A percentile compares a stretch with the other conserved stretches of the same genome.
Evolutionary conservation across 2,329 filamentous ascomycete species (phyloP).

Genomic region (Exophiala oligosperma): DNA sequence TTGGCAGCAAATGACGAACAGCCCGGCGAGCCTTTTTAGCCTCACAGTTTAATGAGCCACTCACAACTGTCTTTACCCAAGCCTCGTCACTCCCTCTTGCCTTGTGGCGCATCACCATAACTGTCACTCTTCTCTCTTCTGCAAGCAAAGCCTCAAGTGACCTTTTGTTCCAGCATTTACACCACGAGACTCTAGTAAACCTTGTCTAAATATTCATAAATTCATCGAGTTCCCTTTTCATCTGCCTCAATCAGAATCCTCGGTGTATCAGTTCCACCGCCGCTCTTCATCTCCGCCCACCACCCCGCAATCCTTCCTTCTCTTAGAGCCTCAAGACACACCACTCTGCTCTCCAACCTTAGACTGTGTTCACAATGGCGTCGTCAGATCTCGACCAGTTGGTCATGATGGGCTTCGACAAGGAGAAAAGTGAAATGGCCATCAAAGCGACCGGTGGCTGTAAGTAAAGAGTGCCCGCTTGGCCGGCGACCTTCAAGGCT

Average conservation of each 20-base stretch:
- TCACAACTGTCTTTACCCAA: too few relatives aligned
- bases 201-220: too few relatives aligned
- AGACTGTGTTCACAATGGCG: conserved; percentile 17
- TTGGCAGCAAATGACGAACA: too few relatives aligned
- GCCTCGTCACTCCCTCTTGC: too few relatives aligned
- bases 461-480: conserved; percentile 46
- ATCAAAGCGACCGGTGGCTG: conserved; percentile 79
- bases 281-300: neutral
- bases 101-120: too few relatives aligned
- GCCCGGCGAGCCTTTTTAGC: too few relatives aligned
- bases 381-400: conserved; percentile 61
- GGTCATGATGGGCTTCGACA: conserved; percentile 75
- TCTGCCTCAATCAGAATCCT: neutral
- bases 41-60: too few relatives aligned
- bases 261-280: neutral
- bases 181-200: too few relatives aligned
- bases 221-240: too few relatives aligned
- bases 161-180: too few relatives aligned
- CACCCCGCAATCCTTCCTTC: neutral
- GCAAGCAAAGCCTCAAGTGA: too few relatives aligned
- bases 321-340: neutral
- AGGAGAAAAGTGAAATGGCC: conserved; percentile 76
- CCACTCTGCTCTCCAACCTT: neutral
- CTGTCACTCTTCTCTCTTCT: too few relatives aligned
- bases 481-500: neutral